phyloP scores from a whole-genome alignment of 2,329 filamentous ascomycete genomes.

The Coniochaeta sp. region DNA sequence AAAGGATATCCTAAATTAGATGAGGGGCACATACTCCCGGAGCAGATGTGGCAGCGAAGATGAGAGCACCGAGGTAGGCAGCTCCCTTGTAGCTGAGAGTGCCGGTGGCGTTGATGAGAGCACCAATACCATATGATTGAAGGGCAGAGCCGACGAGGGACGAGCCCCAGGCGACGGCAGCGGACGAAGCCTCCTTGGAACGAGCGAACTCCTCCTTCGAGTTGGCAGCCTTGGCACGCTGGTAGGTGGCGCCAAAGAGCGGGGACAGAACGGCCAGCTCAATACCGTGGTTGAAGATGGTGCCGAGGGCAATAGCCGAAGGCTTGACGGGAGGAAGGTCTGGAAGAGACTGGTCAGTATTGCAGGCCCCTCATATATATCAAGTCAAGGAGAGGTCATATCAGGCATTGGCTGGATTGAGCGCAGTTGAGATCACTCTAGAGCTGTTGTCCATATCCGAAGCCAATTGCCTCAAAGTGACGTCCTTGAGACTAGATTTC shows the following conservation, averaged over 20 bases:
- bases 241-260: constrained; percentile 90
- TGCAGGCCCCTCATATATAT: neutral
- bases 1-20: neutral
- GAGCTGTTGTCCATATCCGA: no score
- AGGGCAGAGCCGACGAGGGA: constrained; percentile 82
- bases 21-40: constrained; percentile 59
- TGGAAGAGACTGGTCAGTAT: constrained; percentile 14
- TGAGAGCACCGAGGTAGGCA: constrained; percentile 81
- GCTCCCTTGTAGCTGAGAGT: constrained; percentile 96
- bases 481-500: neutral
- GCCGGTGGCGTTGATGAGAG: constrained; percentile 88
- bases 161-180: constrained; percentile 83
- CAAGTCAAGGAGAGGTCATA: neutral
- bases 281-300: constrained; percentile 87
- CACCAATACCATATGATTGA: constrained; percentile 83
- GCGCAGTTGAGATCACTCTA: no score
- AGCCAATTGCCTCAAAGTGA: neutral
- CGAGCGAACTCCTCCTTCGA: constrained; percentile 94
- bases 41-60: constrained; percentile 87
- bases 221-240: constrained; percentile 84
- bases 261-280: constrained; percentile 83
- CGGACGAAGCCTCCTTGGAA: constrained; percentile 84
- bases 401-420: neutral
- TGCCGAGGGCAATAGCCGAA: constrained; percentile 93
- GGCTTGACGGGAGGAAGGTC: constrained; percentile 79